Evolutionary conservation across 768 basidiomycete species (phyloP), one percentile per base, ranked within the genome.

Genomic region (Lactarius sp.): DNA sequence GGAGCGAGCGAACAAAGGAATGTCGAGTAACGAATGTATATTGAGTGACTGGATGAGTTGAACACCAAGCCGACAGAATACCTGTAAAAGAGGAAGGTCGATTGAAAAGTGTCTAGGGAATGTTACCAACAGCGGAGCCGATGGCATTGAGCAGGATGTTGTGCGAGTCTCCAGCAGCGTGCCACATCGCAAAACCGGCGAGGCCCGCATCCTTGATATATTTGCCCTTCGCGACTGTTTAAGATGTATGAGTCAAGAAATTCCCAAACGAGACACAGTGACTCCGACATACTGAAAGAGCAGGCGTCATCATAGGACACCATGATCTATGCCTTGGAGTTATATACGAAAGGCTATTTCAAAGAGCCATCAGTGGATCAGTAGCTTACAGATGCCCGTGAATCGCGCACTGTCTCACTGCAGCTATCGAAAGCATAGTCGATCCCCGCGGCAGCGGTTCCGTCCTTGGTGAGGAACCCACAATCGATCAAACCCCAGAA

Each of bases 341-440:
- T 79, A 73, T 88, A 90, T 31, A 89, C 80, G 62, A 80, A 88
- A 1, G 88, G 85, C 90, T 92, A 69, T 27, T 42, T 13, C n/a
- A 36, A 42, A 55, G 34, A 42, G 36, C 49, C 27, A 6, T 14
- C 8, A 41, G 69, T 42, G 2, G 13, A 59, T 33, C 6, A 2
- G 6, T 47, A 0, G 7, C 5, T n/a, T 33, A 27, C 33, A 18
- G 61, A 5, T 52, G 18, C 9, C 7, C 41, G 8, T 4, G 3
- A 76, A 84, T 37, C 22, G 16, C 62, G 37, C 65, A 91, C 90
- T 60, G 90, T 92, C 75, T 89, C 82, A 65, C 83, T 87, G 76
- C 90, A 92, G 6, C 78, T 70, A 64, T 90, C 87, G 67, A 77
- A 89, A 14, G 75, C 67, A 70, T 83, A 81, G 9, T 71, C 69